Base-by-base conservation (phyloP, 805 yeast genomes). In the Spathaspora sp. region DNA sequence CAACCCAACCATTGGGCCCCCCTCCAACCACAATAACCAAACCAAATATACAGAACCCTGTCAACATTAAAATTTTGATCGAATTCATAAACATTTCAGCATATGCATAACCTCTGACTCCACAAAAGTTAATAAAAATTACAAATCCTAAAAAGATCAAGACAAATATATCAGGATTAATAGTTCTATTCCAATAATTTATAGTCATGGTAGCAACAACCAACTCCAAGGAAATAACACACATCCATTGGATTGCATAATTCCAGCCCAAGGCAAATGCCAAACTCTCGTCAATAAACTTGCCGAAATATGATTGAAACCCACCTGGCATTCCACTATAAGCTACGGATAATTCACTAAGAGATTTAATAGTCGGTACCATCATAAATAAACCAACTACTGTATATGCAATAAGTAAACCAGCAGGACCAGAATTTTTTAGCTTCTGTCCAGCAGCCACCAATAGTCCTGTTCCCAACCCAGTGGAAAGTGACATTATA, bases 131-230 rank as follows among this genome's bases (percentile, higher is more conserved):
- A 52, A 83, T 72, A 28, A 66, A 54, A 10, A 78, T 58, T 28
- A 83, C 73, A 10, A 81, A 65, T 7, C 68, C 59, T 49, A 73
- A 75, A 60, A 83, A 81, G 2, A 83, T 76, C 1, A 76, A 69
- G 11, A 84, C 85, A 63, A 78, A 83, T 6, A 75, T 79, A 57
- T 81, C 85, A 0, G 86, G 71, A 58, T 82, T 77, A 44, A 82
- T 73, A 5, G 64, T 57, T 11, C 59, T 58, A 39, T 52, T 63
- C 89, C 89, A 84, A 64, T 70, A 83, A 53, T 78, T 70, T 51
- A 84, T 75, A 17, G 87, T 82, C 74, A 82, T 77, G 43, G 83
- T 70, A 16, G 86, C 86, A 20, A 87, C 82, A 26, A 83, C 86
- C 60, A 83, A 71, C 61, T 84, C 88, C 46, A 84, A 73, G 2